These are phyloP conservation scores for Apostasia ramifera DNA, from an alignment of 106 monocot genomes.

Conservation along the genomic window DNA sequence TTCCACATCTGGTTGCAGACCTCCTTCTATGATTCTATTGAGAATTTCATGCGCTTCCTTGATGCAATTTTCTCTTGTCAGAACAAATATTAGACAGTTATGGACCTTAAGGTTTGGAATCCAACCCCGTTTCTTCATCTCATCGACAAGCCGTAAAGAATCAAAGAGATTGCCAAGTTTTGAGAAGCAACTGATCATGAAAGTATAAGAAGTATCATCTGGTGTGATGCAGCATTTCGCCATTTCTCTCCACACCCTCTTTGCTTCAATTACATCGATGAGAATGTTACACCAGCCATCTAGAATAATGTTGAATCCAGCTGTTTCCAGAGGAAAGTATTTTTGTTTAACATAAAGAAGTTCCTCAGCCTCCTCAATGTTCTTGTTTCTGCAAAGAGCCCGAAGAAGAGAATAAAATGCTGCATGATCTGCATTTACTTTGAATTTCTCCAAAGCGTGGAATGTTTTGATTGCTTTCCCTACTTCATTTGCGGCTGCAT, in stretches of 20 bases:
- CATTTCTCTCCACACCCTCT: conserved; percentile 93
- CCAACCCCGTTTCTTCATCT: conserved; percentile 87
- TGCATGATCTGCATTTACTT: conserved; percentile 44
- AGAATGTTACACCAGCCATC: conserved; percentile 74
- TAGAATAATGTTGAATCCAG: conserved; percentile 76
- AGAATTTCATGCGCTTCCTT: conserved; percentile 52
- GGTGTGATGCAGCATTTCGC: conserved; percentile 70
- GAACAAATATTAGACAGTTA: conserved; percentile 68
- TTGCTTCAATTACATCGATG: conserved; percentile 68
- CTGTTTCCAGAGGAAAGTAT: conserved; percentile 61
- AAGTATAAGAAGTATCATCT: conserved; percentile 61
- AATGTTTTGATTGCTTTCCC: conserved; percentile 76
- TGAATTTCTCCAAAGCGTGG: conserved; percentile 70
- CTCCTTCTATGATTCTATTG: conserved; percentile 46
- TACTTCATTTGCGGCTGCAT: conserved; percentile 60
- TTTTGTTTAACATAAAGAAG: conserved; percentile 54
- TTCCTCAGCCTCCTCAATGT: conserved; percentile 88
- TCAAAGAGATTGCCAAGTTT: conserved; percentile 76
- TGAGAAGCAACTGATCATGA: conserved; percentile 66
- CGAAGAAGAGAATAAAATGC: conserved; percentile 60
- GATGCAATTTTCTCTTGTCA: conserved; percentile 61
- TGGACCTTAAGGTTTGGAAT: conserved; percentile 50
- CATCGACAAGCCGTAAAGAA: conserved; percentile 71
- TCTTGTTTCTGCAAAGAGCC: conserved; percentile 64
- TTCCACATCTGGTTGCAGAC: conserved; percentile 40